Percentiles rank a stretch among this genome's conserved stretches.
Conservation (phyloP, 352 stramenopile genomes). For the Hyphochytrium catenoides region DNA sequence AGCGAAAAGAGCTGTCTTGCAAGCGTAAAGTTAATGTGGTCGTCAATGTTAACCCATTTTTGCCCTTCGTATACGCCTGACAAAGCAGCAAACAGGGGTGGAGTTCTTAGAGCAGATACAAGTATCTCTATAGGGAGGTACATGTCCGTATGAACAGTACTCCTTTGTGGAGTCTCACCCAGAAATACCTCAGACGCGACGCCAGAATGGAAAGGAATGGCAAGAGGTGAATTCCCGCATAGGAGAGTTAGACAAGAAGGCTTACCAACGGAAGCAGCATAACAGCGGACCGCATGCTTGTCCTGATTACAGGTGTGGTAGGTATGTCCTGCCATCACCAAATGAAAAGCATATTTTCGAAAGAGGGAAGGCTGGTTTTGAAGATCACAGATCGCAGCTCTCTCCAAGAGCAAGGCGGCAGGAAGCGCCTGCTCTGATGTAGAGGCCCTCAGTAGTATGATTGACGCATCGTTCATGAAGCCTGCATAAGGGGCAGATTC, state of each 20-base stretch:
- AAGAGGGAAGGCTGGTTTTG: slow-evolving; percentile 37
- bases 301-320: slow-evolving; percentile 42
- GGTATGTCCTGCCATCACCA: slow-evolving; percentile 62
- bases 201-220: too few species aligned
- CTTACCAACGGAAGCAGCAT: slow-evolving; percentile 35
- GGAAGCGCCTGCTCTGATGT: slow-evolving; percentile 48
- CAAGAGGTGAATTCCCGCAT: too few species aligned
- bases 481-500: slow-evolving; percentile 46
- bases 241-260: too few species aligned
- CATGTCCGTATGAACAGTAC: too few species aligned
- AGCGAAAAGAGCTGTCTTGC: slow-evolving; percentile 46
- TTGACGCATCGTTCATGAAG: slow-evolving; percentile 57
- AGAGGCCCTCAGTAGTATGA: slow-evolving; percentile 44
- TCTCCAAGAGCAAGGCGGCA: slow-evolving; percentile 47
- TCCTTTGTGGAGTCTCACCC: too few species aligned
- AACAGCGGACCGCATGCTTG: slow-evolving; percentile 48
- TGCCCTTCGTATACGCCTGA: slow-evolving; percentile 46
- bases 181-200: too few species aligned
- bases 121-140: too few species aligned
- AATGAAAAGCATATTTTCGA: slow-evolving; percentile 61
- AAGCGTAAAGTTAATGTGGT: slow-evolving; percentile 64
- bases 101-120: too few species aligned
- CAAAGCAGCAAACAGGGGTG: too few species aligned
- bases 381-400: slow-evolving; percentile 42
- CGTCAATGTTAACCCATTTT: slow-evolving; percentile 56